phyloP scores from a whole-genome alignment of 2,329 filamentous ascomycete genomes.

The Berkeleyomyces rouxiae region DNA sequence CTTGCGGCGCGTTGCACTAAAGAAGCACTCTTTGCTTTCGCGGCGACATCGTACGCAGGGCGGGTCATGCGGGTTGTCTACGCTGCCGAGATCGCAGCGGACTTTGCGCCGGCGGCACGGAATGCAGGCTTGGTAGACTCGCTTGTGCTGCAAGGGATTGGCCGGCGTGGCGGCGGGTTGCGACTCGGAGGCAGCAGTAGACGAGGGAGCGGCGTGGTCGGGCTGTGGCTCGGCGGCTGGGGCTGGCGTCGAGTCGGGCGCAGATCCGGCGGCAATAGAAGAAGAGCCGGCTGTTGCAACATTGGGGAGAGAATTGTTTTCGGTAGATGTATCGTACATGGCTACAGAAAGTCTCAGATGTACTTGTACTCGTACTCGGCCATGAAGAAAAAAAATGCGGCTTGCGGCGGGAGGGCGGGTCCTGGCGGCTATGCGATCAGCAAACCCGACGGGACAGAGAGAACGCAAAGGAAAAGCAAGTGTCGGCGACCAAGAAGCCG shows the following conservation, averaged over 20 bases:
- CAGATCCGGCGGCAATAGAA: background rate
- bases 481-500: background rate
- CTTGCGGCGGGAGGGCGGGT: background rate
- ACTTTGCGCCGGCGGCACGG: constrained; percentile 46
- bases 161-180: background rate
- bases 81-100: constrained; percentile 49
- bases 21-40: constrained; percentile 94
- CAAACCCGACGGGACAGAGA: background rate
- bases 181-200: background rate
- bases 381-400: background rate
- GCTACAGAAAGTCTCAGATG: background rate
- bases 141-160: constrained; percentile 32
- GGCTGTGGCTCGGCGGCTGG: background rate
- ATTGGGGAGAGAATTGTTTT: background rate
- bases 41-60: constrained; percentile 86
- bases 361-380: background rate
- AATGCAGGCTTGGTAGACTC: constrained; percentile 47
- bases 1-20: constrained; percentile 87
- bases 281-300: constrained; percentile 10
- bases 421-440: background rate
- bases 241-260: background rate
- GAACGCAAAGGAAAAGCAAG: background rate
- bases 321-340: constrained; percentile 1
- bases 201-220: background rate
- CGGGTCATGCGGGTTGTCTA: constrained; percentile 86